Evolutionary conservation across 352 stramenopile genomes (phyloP), one percentile per base, ranked within the genome.

Genomic region (Globisporangium alternatum): DNA sequence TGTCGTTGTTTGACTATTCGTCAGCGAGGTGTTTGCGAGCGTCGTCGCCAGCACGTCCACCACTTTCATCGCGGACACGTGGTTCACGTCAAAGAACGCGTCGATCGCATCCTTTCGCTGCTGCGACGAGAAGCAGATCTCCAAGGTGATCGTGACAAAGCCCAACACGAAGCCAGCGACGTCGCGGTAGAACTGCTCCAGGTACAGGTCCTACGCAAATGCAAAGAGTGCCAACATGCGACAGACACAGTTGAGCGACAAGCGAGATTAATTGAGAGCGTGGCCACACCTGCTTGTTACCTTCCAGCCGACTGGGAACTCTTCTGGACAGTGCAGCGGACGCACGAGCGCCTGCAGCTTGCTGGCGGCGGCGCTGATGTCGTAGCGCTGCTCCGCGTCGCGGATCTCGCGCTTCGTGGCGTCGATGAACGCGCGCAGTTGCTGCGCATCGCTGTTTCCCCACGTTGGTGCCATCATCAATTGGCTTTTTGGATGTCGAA

Each of bases 151-250:
- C 5, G 72, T 66, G 21, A 89, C 83, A 45, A 89, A 90, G 12
- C 64, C 63, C 48, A 92, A 51, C 33, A 89, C 19, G 37, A 90
- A 89, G 13, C 54, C 58, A 8, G 70, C 61, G 15, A 90, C 68
- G 2, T 90, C 81, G 5, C 81, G 76, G 51, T 90, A 92, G 54
- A 85, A 78, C 21, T 65, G 15, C 19, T 83, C 75, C 31, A 89
- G 19, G 47, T 83, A 92, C 41, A 90, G 57, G 17, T 31, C 47
- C 81, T 92, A 47, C 2, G 7, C n/a, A 19, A 47, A 57, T 17
- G 19, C 28, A 64, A 43, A 37, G 8, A 44, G 22, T 35, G 8
- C 49, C 6, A 30, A 28, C 17, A 5, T 17, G 12, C 8, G 17
- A 39, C 10, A 15, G 41, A 43, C 39, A 30, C 5, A 2, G 2